Evolutionary conservation across 2,329 filamentous ascomycete species (phyloP).

Genomic region (Rhynchosporium agropyri): DNA sequence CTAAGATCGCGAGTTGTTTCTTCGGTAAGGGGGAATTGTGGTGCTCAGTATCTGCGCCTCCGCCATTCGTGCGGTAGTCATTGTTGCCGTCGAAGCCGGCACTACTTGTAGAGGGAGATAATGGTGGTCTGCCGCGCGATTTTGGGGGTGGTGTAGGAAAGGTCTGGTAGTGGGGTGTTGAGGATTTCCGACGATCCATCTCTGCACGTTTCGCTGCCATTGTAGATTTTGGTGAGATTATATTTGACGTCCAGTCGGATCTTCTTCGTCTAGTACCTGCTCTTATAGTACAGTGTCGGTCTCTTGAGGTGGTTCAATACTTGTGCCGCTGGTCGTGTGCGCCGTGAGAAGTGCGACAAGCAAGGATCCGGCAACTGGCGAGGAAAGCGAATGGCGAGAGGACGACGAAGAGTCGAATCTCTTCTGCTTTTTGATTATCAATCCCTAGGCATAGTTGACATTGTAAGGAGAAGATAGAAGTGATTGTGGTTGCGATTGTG

Average conservation of each 20-base stretch:
- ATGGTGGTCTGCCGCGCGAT: slow-evolving; percentile 53
- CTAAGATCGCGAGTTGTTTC: slow-evolving; percentile 80
- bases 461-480: slow-evolving; percentile 3
- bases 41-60: slow-evolving; percentile 41
- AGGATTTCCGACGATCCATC: slow-evolving; percentile 42
- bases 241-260: not conserved
- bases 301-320: not conserved
- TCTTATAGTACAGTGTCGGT: not conserved
- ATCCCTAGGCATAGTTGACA: slow-evolving; percentile 18
- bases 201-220: slow-evolving; percentile 22
- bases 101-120: slow-evolving; percentile 42
- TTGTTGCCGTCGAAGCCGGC: slow-evolving; percentile 39
- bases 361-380: not conserved
- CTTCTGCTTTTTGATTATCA: slow-evolving; percentile 21
- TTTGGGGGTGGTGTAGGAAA: slow-evolving; percentile 76
- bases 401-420: slow-evolving; percentile 19
- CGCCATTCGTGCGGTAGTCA: slow-evolving; percentile 40
- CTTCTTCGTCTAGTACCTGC: not conserved
- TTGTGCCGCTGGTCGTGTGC: slow-evolving; percentile 18
- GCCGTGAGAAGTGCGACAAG: slow-evolving; percentile 1
- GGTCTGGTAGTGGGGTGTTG: slow-evolving; percentile 72
- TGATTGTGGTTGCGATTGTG: not conserved
- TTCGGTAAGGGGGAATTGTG: slow-evolving; percentile 71
- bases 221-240: not conserved
- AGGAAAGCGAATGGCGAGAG: not conserved